A percentile compares a stretch with the other conserved stretches of the same genome.
Evolutionary conservation across 768 basidiomycete species (phyloP).

Genomic region (Rhodotorula diobovata): DNA sequence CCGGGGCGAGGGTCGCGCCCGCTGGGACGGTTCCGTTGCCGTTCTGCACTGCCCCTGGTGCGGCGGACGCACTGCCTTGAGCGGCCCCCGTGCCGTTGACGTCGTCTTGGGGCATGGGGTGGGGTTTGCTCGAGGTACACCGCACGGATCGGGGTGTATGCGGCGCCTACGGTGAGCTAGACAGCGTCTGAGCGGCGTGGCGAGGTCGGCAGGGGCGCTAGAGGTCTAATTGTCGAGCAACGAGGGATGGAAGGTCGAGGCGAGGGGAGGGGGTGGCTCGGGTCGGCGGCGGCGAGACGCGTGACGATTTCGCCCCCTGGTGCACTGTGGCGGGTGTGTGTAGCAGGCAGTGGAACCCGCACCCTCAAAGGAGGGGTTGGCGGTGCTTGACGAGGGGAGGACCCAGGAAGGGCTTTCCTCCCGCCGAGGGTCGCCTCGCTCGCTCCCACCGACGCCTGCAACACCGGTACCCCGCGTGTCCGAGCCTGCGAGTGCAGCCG

Average conservation of each 20-base stretch:
- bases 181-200: background rate
- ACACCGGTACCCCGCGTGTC: too few relatives aligned
- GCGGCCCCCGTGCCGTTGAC: background rate
- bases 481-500: too few relatives aligned
- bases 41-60: background rate
- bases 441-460: too few relatives aligned
- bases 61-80: background rate
- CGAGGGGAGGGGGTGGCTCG: background rate
- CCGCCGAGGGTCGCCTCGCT: too few relatives aligned
- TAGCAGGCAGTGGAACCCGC: too few relatives aligned
- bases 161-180: background rate
- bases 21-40: background rate
- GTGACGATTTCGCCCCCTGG: too few relatives aligned
- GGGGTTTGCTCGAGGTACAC: constrained; percentile 4
- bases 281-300: background rate
- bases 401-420: too few relatives aligned
- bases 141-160: background rate
- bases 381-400: too few relatives aligned
- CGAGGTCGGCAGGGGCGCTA: constrained; percentile 9
- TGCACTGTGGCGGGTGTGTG: too few relatives aligned
- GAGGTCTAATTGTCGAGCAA: constrained; percentile 2
- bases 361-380: too few relatives aligned
- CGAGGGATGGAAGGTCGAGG: background rate
- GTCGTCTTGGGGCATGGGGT: background rate
- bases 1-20: background rate